phyloP scores from a whole-genome alignment of 345 rosid genomes.

The Orychophragmus violaceus region DNA sequence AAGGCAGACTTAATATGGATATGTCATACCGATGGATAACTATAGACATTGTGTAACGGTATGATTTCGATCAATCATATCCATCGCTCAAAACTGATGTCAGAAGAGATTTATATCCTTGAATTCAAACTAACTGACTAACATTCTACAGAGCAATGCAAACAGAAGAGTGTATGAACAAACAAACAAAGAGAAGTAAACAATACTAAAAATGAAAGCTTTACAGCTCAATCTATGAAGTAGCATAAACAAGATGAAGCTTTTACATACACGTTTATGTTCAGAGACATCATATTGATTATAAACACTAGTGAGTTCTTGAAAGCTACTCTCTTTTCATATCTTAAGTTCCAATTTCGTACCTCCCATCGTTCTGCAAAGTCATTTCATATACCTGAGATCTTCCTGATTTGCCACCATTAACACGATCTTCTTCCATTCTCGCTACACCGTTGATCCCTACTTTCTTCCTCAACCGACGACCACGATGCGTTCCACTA shows the following conservation, averaged over 20 bases:
- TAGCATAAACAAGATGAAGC: neutral
- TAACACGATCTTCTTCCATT: conserved; percentile 23
- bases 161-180: too few relatives aligned
- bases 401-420: conserved; percentile 15
- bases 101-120: neutral
- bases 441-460: neutral
- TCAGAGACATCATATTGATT: conserved; percentile 4
- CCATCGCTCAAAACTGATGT: neutral
- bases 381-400: conserved; percentile 23
- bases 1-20: neutral
- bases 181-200: neutral
- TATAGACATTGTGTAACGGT: neutral
- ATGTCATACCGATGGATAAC: neutral
- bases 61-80: neutral
- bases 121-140: neutral
- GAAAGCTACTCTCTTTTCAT: neutral
- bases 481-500: neutral
- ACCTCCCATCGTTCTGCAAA: conserved; percentile 32
- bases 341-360: conserved; percentile 16
- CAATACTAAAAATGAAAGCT: neutral
- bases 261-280: conserved; percentile 19
- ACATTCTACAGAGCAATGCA: neutral
- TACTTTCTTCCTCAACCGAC: conserved; percentile 19
- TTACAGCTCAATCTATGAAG: conserved; percentile 1
- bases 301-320: neutral